Base-by-base conservation (phyloP, 108 stramenopile species). In the Nitzschia sp. region DNA sequence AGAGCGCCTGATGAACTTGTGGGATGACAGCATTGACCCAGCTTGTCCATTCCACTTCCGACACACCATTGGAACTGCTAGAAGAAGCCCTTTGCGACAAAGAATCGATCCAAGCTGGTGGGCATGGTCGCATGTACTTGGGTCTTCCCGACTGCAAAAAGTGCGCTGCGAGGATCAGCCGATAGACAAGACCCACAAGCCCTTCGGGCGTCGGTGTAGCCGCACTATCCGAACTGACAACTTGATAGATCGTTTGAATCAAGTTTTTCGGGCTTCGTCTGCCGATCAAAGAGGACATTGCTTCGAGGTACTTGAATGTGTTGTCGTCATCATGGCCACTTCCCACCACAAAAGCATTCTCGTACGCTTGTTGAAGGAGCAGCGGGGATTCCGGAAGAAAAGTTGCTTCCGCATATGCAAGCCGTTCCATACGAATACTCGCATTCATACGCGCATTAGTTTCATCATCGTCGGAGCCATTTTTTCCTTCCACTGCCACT, bases 91-190 rank as follows among this genome's bases (percentile, higher is more conserved):
- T 28, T 52, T 65, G 38, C 3, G 63, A 9, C 47, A 65, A 52
- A 6, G 63, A 65, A 9, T 21, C 28, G 22, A 50, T 50, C 63
- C 63, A 65, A 31, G 25, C 63, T 3, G 47, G 11, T 29, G 63
- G 63, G 3, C 6, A 15, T 29, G 21, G 45, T 50, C 45, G 30
- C 41, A 50, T 31, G 28, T 25, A 30, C 13, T 5, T 21, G 3
- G 45, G 63, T 17, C 46, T 28, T 17, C 29, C 47, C 25, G 8
- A 5, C 27, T 44, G 15, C 4, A 65, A 9, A 27, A 41, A 62
- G 26, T 47, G 47, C 16, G 47, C 38, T 50, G 26, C 63, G 6
- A 65, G 23, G 16, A 52, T 32, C 9, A 65, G n/a, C 25, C 63
- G 63, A 50, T 65, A 50, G 27, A 30, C 31, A 19, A 65, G 27